These are phyloP conservation scores for Exophiala sideris DNA, from an alignment of 2,329 filamentous ascomycete species.

Conservation along the genomic window DNA sequence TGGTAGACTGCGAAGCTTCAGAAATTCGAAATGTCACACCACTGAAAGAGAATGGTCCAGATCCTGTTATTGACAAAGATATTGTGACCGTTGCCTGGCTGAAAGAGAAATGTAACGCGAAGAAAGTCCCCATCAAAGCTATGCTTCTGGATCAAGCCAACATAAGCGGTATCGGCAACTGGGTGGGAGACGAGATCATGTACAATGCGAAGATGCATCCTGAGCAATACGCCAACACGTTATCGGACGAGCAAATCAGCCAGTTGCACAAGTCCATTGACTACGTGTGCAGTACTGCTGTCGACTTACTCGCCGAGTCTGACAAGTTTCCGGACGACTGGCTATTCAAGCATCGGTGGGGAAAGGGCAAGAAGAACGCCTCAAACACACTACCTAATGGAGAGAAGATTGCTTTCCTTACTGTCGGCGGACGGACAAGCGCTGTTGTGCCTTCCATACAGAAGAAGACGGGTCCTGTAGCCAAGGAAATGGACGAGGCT, in stretches of 20 bases:
- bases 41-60: conserved; percentile 86
- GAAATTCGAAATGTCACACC: conserved; percentile 74
- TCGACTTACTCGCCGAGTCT: conserved; percentile 75
- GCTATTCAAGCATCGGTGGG: conserved; percentile 86
- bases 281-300: conserved; percentile 75
- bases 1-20: conserved; percentile 74
- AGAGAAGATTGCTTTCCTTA: conserved; percentile 79
- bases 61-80: conserved; percentile 80
- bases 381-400: conserved; percentile 71
- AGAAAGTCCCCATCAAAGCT: conserved; percentile 84
- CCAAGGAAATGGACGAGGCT: conserved; percentile 48
- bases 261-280: conserved; percentile 69
- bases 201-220: conserved; percentile 88
- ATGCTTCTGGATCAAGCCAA: conserved; percentile 82
- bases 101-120: conserved; percentile 64
- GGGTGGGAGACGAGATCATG: conserved; percentile 92
- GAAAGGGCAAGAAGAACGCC: conserved; percentile 75
- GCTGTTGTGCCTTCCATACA: conserved; percentile 82
- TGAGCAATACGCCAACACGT: conserved; percentile 85
- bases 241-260: conserved; percentile 67
- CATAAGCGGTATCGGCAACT: conserved; percentile 92
- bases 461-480: conserved; percentile 69
- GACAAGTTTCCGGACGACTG: conserved; percentile 81
- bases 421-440: conserved; percentile 85
- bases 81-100: conserved; percentile 75